Conservation (phyloP, 768 basidiomycete species). For the Cystofilobasidium bisporidii region DNA sequence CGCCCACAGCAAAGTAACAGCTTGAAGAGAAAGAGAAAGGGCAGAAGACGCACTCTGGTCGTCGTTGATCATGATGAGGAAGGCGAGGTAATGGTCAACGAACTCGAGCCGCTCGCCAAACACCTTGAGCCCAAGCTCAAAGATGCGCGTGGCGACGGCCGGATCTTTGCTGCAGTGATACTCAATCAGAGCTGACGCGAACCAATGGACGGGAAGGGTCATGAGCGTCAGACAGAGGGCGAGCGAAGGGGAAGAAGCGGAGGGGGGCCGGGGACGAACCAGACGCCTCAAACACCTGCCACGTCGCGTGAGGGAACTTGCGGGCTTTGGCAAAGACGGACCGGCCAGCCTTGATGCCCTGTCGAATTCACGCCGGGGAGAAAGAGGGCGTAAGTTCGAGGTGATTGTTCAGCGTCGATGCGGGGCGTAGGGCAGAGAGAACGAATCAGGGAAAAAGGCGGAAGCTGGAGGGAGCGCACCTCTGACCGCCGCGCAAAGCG, state of each 20-base stretch:
- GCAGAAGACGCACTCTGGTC: slow-evolving; percentile 68
- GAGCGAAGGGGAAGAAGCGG: neutral
- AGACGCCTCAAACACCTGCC: slow-evolving; percentile 89
- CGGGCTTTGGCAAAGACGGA: slow-evolving; percentile 71
- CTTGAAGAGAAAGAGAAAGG: neutral
- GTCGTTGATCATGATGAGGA: slow-evolving; percentile 89
- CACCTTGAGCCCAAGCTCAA: slow-evolving; percentile 79
- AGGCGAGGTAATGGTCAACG: slow-evolving; percentile 79
- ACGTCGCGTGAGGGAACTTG: slow-evolving; percentile 50
- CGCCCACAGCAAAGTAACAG: too few relatives aligned
- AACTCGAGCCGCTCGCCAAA: slow-evolving; percentile 68
- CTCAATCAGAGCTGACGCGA: slow-evolving; percentile 69
- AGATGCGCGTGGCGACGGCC: slow-evolving; percentile 76
- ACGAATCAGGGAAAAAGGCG: neutral
- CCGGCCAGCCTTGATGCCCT: slow-evolving; percentile 67
- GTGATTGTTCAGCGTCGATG: too few relatives aligned
- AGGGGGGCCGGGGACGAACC: slow-evolving; percentile 47
- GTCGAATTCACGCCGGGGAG: too few relatives aligned
- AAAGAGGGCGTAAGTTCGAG: too few relatives aligned
- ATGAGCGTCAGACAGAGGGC: too few relatives aligned
- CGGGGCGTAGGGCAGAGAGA: too few relatives aligned
- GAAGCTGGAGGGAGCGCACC: slow-evolving; percentile 33
- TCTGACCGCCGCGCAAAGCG: slow-evolving; percentile 80
- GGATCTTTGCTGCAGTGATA: slow-evolving; percentile 76
- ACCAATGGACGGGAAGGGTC: too few relatives aligned